These are phyloP conservation scores for Mesotaenium endlicherianum DNA, from an alignment of 139 green algal species.

Conservation along the genomic window DNA sequence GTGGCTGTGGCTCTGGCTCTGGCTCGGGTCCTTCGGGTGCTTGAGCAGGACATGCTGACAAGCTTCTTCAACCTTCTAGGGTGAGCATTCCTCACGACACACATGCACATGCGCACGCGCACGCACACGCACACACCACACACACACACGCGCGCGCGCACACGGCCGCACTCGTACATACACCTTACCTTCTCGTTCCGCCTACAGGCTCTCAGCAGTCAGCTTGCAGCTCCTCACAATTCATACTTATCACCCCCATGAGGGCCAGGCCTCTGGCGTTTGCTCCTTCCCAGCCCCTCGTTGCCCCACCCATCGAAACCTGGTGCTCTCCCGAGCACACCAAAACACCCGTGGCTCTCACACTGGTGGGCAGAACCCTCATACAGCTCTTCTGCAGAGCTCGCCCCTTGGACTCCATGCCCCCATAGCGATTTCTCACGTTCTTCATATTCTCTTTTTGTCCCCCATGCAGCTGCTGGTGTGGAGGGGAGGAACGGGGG, in stretches of 20 bases:
- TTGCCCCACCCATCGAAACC: not conserved
- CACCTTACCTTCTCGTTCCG: no score
- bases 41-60: constrained; percentile 24
- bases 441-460: not conserved
- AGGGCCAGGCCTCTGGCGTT: not conserved
- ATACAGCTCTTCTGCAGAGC: not conserved
- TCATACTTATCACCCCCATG: not conserved
- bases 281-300: not conserved
- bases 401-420: not conserved
- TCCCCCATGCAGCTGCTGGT: no score
- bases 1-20: no score
- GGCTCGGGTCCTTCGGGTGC: no score
- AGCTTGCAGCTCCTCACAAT: not conserved
- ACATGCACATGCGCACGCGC: not conserved
- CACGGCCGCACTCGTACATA: not conserved
- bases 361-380: not conserved
- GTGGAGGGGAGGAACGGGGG: no score
- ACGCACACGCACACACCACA: no score
- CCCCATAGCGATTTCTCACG: not conserved
- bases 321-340: not conserved
- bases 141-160: not conserved
- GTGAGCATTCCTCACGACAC: not conserved
- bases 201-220: not conserved
- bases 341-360: not conserved
- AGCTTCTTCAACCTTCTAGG: constrained; percentile 38